Conservation (phyloP, 139 green algal species). For the Pleodorina starrii region DNA sequence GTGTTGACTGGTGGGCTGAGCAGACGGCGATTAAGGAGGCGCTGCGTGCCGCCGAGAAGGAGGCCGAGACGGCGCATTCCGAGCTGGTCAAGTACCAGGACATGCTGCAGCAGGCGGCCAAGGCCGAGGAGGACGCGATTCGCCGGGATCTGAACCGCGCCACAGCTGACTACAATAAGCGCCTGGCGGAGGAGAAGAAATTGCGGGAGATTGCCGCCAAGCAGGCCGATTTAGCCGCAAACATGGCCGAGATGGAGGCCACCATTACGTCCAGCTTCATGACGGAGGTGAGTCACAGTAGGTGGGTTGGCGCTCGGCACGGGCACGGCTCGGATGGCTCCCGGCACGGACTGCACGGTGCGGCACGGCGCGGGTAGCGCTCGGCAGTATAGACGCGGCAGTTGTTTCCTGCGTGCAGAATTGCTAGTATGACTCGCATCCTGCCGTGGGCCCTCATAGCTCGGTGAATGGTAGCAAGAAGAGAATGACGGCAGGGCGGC, state of each 20-base stretch:
- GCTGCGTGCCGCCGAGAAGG: conserved; percentile 50
- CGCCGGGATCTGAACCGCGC: conserved; percentile 47
- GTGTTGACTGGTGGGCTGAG: conserved; percentile 76
- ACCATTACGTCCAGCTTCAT: conserved; percentile 62
- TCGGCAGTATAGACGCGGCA: too few relatives aligned
- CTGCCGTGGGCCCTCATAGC: too few relatives aligned
- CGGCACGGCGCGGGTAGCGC: too few relatives aligned
- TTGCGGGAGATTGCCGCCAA: conserved; percentile 48
- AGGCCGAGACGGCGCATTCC: conserved; percentile 58
- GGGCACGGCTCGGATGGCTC: too few relatives aligned
- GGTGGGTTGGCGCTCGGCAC: too few relatives aligned
- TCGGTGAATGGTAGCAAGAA: too few relatives aligned
- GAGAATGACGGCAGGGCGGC: too few relatives aligned
- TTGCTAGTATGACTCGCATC: too few relatives aligned
- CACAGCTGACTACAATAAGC: conserved; percentile 60
- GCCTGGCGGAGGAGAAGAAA: conserved; percentile 59
- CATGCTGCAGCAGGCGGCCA: conserved; percentile 54
- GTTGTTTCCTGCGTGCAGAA: too few relatives aligned
- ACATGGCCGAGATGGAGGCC: conserved; percentile 68
- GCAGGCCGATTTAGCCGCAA: conserved; percentile 62
- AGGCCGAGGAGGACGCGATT: conserved; percentile 50
- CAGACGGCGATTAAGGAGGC: conserved; percentile 70
- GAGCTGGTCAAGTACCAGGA: conserved; percentile 67
- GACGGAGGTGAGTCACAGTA: conserved; percentile 54
- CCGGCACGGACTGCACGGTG: too few relatives aligned